Evolutionary conservation across 805 yeast genomes (phyloP).

Genomic region (Dipodascus geniculatus): DNA sequence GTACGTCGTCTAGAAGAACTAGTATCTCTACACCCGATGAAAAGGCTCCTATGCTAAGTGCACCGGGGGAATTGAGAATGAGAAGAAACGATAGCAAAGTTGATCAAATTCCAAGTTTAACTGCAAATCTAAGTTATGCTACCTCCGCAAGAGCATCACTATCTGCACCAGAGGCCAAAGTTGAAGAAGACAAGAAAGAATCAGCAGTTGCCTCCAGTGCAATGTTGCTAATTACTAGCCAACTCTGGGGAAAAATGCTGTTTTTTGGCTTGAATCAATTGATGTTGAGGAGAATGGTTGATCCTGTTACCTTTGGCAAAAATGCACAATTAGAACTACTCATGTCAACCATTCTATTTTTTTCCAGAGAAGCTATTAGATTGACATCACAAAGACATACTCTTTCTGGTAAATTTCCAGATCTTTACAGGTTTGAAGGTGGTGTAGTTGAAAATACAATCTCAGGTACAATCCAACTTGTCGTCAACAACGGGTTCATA

Average conservation of each 20-base stretch:
- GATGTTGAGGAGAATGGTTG: constrained; percentile 46
- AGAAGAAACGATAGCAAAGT: background rate
- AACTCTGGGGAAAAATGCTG: constrained; percentile 54
- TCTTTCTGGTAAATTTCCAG: constrained; percentile 20
- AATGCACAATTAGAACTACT: constrained; percentile 71
- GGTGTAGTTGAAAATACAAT: constrained; percentile 28
- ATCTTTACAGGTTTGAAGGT: constrained; percentile 29
- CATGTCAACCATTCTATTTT: constrained; percentile 56
- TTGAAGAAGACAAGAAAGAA: background rate
- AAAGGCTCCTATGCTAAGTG: background rate
- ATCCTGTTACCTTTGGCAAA: constrained; percentile 69
- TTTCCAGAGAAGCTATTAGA: constrained; percentile 75
- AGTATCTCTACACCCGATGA: background rate
- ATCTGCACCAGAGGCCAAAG: background rate
- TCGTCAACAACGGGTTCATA: constrained; percentile 54
- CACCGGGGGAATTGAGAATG: background rate
- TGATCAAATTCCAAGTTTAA: background rate
- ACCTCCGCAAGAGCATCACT: background rate
- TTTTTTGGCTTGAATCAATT: constrained; percentile 73
- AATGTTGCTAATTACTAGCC: constrained; percentile 58
- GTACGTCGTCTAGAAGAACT: background rate
- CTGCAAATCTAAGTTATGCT: background rate
- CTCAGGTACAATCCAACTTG: constrained; percentile 39
- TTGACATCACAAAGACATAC: constrained; percentile 55
- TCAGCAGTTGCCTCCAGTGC: constrained; percentile 37